Evolutionary conservation across 75 land plant genomes (phyloP).

Genomic region (Selaginella moellendorffii): DNA sequence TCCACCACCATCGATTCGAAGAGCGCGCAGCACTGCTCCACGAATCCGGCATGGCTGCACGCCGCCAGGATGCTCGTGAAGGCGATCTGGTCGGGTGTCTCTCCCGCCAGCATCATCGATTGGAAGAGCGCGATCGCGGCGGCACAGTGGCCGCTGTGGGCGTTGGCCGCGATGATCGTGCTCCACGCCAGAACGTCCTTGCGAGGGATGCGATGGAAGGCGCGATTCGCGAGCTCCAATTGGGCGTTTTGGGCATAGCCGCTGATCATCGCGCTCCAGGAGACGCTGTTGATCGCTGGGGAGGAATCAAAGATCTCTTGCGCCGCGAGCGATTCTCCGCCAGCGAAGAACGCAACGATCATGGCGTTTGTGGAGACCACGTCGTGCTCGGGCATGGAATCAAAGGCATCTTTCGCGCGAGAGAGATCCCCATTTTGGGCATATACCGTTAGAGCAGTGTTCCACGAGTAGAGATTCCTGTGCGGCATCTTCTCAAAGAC

Average conservation of each 20-base stretch:
- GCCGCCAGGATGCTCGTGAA: not conserved
- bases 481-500: not conserved
- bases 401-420: not conserved
- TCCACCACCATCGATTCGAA: not conserved
- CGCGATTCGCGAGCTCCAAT: not conserved
- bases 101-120: not conserved
- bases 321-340: not conserved
- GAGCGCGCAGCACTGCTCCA: not conserved
- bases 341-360: not conserved
- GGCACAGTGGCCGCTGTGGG: not conserved
- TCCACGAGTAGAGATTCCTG: too few relatives aligned
- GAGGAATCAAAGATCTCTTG: not conserved
- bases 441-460: not conserved
- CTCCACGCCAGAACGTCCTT: not conserved
- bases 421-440: not conserved
- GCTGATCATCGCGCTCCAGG: not conserved
- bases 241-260: not conserved
- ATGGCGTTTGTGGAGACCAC: not conserved
- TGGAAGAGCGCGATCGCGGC: not conserved
- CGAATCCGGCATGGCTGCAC: not conserved
- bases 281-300: not conserved
- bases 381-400: not conserved
- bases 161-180: not conserved
- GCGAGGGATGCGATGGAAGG: not conserved
- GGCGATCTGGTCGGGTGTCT: not conserved